Conservation (phyloP, 106 monocot species). For the Phalaenopsis aphrodite region DNA sequence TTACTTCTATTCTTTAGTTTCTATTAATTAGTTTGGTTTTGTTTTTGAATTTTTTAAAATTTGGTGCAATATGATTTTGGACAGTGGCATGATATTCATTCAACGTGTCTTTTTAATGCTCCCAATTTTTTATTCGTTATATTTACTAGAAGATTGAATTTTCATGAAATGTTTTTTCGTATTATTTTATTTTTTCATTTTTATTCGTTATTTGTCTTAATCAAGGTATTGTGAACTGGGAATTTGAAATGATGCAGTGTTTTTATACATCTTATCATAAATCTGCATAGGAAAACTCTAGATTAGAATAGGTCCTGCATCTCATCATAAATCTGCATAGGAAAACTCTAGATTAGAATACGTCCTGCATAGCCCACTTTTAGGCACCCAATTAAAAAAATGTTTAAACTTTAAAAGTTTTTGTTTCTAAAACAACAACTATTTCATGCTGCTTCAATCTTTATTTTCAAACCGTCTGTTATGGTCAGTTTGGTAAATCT, state of each 20-base stretch:
- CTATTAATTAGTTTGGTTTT: background rate
- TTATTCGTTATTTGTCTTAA: background rate
- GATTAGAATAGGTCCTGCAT: too few relatives aligned
- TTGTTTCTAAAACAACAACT: background rate
- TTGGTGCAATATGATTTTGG: background rate
- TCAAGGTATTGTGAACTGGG: background rate
- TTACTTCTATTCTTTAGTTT: background rate
- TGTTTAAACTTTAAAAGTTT: background rate
- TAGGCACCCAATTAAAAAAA: background rate
- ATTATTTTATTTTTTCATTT: background rate
- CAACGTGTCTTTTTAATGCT: too few relatives aligned
- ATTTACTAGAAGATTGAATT: too few relatives aligned
- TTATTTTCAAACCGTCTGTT: background rate
- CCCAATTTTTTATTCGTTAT: too few relatives aligned
- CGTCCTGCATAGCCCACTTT: background rate
- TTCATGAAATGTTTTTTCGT: background rate
- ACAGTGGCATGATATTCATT: background rate
- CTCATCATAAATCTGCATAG: background rate
- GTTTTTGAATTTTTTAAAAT: background rate
- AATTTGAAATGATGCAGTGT: background rate
- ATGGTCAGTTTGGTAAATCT: background rate
- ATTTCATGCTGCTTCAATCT: background rate
- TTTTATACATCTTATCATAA: background rate
- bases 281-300: too few relatives aligned
- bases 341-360: too few relatives aligned